Base-by-base conservation (phyloP, 2,329 filamentous ascomycete genomes). In the Xylaria sp. region DNA sequence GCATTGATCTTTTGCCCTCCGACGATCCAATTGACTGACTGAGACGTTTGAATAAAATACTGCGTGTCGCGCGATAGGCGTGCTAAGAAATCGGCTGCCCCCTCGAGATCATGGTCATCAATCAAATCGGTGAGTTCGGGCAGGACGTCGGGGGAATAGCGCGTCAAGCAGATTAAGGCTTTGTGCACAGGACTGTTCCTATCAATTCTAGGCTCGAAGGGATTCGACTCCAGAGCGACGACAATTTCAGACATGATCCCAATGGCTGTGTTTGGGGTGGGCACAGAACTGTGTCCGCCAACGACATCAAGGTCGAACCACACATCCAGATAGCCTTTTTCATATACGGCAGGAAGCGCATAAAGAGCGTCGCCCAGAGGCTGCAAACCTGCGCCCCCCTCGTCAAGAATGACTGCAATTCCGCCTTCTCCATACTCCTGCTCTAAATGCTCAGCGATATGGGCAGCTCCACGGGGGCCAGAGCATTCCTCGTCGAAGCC, bases 401-500 rank as follows among this genome's bases (percentile, higher is more conserved):
- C 44, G 7, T 58, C 54, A 27, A 58, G 37, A 5, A 58, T 58
- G n/a, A 44, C 46, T n/a, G 54, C 54, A 10, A 58, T 43, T 6
- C 46, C 46, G 15, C 29, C 46, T 35, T 58, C 27, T 7, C 54
- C 54, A 19, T 58, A 44, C 27, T 11, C 25, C 19, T 58, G 19
- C 23, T 58, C 54, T 10, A 58, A n/a, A 27, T 37, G 15, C 37
- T 58, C 51, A 15, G 46, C 17, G 13, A 58, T 58, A n/a, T 58
- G 13, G n/a, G 17, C 46, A 29, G 54, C 54, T 43, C 54, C 54
- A 15, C 44, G 44, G 27, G 33, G 27, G 13, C 46, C 54, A 6
- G 54, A 49, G 54, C 54, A 58, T 51, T 58, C 54, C 19, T 51
- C 54, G 21, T 58, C 54, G n/a, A 58, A 58, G 3, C 54, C 54